A percentile compares a stretch with the other conserved stretches of the same genome.
Conservation (phyloP, 352 stramenopile species). For the Blastocystis sp. region DNA sequence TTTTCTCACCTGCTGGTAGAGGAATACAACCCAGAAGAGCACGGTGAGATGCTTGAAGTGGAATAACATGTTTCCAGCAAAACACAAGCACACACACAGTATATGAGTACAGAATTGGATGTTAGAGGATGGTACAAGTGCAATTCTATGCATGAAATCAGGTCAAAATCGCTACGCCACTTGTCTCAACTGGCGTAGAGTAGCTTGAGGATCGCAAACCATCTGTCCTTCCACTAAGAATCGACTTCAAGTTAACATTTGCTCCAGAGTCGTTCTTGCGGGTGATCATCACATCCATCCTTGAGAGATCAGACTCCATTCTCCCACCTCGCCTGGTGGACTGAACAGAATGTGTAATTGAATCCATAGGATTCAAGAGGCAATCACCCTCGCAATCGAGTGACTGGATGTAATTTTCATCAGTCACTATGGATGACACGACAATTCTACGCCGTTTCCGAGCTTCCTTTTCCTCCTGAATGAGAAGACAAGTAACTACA, state of each 20-base stretch:
- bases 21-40: slow-evolving; percentile 67
- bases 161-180: background rate
- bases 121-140: background rate
- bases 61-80: slow-evolving; percentile 15
- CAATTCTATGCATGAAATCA: background rate
- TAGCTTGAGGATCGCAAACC: background rate
- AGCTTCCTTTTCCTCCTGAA: background rate
- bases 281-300: too few species aligned
- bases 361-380: too few species aligned
- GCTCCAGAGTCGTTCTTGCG: too few species aligned
- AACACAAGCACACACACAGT: background rate
- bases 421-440: too few species aligned
- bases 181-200: background rate
- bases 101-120: background rate
- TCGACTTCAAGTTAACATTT: too few species aligned
- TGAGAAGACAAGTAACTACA: slow-evolving; percentile 1
- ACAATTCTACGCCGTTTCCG: background rate
- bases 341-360: too few species aligned
- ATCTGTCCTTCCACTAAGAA: too few species aligned
- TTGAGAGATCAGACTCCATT: too few species aligned
- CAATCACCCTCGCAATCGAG: too few species aligned
- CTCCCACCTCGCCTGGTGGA: too few species aligned
- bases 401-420: too few species aligned
- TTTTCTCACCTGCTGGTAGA: slow-evolving; percentile 89
- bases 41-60: slow-evolving; percentile 57